Evolutionary conservation across 2,329 filamentous ascomycete genomes (phyloP).

Genomic region (Acrocalymma vagum): DNA sequence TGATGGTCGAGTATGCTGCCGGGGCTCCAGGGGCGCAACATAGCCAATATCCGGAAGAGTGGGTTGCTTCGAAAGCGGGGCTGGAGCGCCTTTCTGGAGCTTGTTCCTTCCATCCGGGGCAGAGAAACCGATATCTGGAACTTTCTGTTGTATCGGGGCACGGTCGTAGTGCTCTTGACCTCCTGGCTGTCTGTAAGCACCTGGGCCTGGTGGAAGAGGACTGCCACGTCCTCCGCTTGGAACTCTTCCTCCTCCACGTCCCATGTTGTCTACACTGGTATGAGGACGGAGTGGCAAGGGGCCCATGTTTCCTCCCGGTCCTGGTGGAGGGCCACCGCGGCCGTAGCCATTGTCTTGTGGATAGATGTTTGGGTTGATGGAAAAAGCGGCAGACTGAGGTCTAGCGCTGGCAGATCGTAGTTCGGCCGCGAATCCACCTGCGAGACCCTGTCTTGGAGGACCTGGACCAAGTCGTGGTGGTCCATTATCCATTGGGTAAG

Average conservation of each 20-base stretch:
- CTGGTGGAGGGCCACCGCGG: slow-evolving; percentile 33
- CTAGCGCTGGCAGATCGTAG: slow-evolving; percentile 61
- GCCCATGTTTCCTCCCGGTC: slow-evolving; percentile 34
- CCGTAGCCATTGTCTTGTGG: slow-evolving; percentile 37
- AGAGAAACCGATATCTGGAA: slow-evolving; percentile 52
- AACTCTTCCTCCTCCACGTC: slow-evolving; percentile 41
- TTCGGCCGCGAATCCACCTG: slow-evolving; percentile 55
- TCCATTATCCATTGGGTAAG: slow-evolving; percentile 75
- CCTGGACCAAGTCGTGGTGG: slow-evolving; percentile 56
- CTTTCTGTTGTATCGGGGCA: slow-evolving; percentile 51
- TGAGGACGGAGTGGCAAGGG: slow-evolving; percentile 45
- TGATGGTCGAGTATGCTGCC: slow-evolving; percentile 45
- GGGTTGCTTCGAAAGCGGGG: slow-evolving; percentile 39
- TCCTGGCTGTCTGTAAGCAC: slow-evolving; percentile 47
- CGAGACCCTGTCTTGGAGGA: slow-evolving; percentile 38
- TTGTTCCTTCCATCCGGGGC: slow-evolving; percentile 55
- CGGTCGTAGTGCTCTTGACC: slow-evolving; percentile 48
- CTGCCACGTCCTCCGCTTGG: slow-evolving; percentile 36
- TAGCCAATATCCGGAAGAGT: slow-evolving; percentile 48
- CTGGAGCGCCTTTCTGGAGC: slow-evolving; percentile 47
- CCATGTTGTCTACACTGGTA: slow-evolving; percentile 46
- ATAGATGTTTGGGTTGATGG: slow-evolving; percentile 57
- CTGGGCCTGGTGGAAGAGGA: slow-evolving; percentile 41
- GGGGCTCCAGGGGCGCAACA: slow-evolving; percentile 44
- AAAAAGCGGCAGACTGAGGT: slow-evolving; percentile 58